phyloP scores from a whole-genome alignment of 2,329 filamentous ascomycete species.

The Septoria linicola region DNA sequence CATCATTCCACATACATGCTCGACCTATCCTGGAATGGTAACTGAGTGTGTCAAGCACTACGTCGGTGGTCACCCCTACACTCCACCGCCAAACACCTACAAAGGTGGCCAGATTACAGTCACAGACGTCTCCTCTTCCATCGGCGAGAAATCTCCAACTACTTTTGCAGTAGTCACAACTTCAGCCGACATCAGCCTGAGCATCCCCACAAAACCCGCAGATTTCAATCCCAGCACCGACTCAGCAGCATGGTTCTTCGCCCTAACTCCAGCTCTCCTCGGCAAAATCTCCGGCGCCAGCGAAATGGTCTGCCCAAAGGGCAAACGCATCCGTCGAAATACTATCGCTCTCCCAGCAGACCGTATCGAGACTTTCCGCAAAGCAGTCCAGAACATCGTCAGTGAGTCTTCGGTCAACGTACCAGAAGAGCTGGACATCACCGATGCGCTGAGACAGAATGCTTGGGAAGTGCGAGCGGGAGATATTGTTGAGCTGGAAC shows the following conservation, averaged over 20 bases:
- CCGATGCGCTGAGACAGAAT: background rate
- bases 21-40: background rate
- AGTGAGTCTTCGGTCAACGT: background rate
- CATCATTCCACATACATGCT: slow-evolving; percentile 1
- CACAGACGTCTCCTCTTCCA: background rate
- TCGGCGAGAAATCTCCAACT: background rate
- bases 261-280: background rate
- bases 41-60: background rate
- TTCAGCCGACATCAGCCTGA: background rate
- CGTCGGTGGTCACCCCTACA: background rate
- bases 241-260: slow-evolving; percentile 1
- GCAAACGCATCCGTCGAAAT: background rate
- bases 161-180: background rate
- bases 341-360: background rate
- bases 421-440: background rate
- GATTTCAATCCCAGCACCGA: background rate
- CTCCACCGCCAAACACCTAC: background rate
- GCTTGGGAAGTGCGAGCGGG: background rate
- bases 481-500: background rate
- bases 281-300: slow-evolving; percentile 2
- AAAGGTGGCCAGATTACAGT: background rate
- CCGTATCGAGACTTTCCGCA: background rate
- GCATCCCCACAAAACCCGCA: background rate
- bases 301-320: background rate
- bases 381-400: background rate